Evolutionary conservation across 1,284 basidiomycete genomes (phyloP), one percentile per base, ranked within the genome.

Genomic region (Meira miltonrushii): DNA sequence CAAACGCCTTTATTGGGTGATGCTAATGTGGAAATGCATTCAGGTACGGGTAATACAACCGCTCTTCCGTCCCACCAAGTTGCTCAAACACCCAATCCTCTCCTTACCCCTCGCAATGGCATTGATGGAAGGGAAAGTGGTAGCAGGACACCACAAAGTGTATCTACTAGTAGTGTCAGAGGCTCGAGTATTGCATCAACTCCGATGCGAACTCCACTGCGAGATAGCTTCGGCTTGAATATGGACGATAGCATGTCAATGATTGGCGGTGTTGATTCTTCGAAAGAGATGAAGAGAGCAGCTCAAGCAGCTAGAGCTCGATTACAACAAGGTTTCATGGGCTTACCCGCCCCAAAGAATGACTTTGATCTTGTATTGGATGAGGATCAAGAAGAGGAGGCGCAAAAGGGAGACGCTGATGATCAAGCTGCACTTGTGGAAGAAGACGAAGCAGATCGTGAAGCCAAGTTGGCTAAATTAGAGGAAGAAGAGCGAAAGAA

Each of bases 1-100:
- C 94, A 98, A 80, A 99, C 95, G 0, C 95, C 95, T 15, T 82
- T 99, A 2, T 84, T 98, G 7, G 95, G 95, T 11, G 92, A 97
- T 58, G 93, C 95, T 79, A 98, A 98, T 78, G 94, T 91, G 0
- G 92, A 92, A 1, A 77, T 96, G 62, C 92, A 91, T 74, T 81
- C 82, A n/a, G 89, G 89, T 12, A 92, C 90, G 6, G 93, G 92
- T 1, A 37, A 39, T 4, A 58, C 54, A 88, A 90, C 68, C 85
- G 87, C 68, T 86, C 37, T 53, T n/a, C 50, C 50, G 11, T 23
- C 17, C n/a, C 5, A 7, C 2, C 23, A 17, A 89, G 15, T 17
- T 53, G 84, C 89, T 0, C 91, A 93, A 64, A 97, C 94, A 0
- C 93, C 94, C 5, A 98, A 98, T 80, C 94, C 93, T 2, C 85